Evolutionary conservation across 2,329 filamentous ascomycete species (phyloP).

Genomic region (Alternaria incomplexa): DNA sequence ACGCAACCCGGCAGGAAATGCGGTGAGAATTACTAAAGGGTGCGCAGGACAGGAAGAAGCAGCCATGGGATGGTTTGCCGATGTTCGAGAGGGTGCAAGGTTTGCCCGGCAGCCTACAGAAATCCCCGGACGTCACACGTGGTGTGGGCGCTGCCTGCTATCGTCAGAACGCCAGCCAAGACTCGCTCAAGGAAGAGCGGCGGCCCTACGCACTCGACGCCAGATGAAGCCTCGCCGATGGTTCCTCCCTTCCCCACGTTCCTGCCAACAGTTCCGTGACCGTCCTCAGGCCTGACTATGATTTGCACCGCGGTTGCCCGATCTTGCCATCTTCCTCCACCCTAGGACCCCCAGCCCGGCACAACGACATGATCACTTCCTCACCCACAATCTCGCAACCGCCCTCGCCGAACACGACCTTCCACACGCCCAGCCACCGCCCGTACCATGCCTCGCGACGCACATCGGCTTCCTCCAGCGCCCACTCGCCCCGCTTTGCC

Average conservation of each 20-base stretch:
- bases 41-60: not conserved
- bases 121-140: constrained; percentile 15
- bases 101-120: constrained; percentile 4
- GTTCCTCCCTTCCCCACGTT: constrained; percentile 16
- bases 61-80: not conserved
- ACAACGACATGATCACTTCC: constrained; percentile 43
- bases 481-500: constrained; percentile 44
- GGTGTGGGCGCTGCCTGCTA: constrained; percentile 2
- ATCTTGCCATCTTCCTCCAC: constrained; percentile 7
- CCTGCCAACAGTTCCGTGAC: not conserved
- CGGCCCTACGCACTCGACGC: constrained; percentile 10
- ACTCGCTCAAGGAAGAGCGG: constrained; percentile 14
- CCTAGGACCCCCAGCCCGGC: constrained; percentile 9
- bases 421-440: constrained; percentile 40
- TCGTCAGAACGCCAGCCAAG: constrained; percentile 14
- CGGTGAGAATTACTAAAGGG: constrained; percentile 16
- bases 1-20: constrained; percentile 1
- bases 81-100: constrained; percentile 8
- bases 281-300: constrained; percentile 19
- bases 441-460: constrained; percentile 43
- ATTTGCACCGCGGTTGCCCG: constrained; percentile 10
- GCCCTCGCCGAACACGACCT: constrained; percentile 43
- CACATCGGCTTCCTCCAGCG: constrained; percentile 36
- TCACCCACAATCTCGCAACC: constrained; percentile 48
- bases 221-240: constrained; percentile 18